Conservation (phyloP, 148 eudicot species). For the Gaultheria prostrata region DNA sequence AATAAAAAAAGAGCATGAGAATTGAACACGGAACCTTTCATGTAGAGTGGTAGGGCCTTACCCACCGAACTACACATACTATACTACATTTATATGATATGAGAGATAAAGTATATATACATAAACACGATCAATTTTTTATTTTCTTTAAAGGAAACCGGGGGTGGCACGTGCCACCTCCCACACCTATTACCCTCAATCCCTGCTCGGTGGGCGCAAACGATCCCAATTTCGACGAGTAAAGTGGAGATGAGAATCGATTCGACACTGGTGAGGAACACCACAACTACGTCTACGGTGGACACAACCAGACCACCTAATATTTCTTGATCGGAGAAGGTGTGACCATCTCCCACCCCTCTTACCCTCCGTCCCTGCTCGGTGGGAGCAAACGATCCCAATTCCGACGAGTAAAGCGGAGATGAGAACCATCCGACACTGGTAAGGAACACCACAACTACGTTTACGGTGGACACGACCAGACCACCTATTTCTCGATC, state of each 20-base stretch:
- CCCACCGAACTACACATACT: no score
- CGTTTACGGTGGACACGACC: slow-evolving; percentile 39
- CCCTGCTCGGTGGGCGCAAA: slow-evolving; percentile 57
- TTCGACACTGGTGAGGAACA: slow-evolving; percentile 70
- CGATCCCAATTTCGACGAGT: slow-evolving; percentile 48
- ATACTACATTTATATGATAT: no score
- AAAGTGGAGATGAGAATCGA: slow-evolving; percentile 58
- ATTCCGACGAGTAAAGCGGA: slow-evolving; percentile 53
- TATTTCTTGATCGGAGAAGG: slow-evolving; percentile 61
- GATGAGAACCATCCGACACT: slow-evolving; percentile 60
- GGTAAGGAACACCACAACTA: slow-evolving; percentile 64
- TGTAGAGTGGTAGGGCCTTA: no score
- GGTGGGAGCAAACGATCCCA: slow-evolving; percentile 52
- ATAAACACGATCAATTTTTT: no score
- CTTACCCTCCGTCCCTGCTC: no score
- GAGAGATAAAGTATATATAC: no score
- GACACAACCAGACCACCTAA: slow-evolving; percentile 42
- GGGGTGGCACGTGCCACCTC: no score
- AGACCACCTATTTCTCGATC: slow-evolving; percentile 56
- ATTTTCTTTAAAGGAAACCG: no score
- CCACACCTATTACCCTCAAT: no score
- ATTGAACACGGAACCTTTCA: no score
- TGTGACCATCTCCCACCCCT: no score
- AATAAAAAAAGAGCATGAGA: no score
- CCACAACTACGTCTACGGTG: slow-evolving; percentile 45